These are phyloP conservation scores for Heimioporus sp. DNA, from an alignment of 768 basidiomycete genomes.

Conservation along the genomic window DNA sequence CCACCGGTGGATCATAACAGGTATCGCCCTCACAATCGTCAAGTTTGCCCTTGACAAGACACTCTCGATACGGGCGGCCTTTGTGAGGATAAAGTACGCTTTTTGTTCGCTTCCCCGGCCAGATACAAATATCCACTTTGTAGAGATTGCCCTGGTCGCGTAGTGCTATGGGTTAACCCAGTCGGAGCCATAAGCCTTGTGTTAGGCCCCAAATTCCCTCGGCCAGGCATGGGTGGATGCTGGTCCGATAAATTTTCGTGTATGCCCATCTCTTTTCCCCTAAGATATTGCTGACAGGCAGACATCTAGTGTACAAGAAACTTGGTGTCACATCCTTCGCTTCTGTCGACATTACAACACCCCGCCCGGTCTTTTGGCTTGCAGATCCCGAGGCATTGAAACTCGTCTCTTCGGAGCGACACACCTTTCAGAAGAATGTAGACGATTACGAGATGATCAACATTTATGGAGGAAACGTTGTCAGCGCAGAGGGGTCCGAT, in stretches of 20 bases:
- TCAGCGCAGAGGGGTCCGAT: slow-evolving; percentile 40
- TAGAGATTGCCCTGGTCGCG: slow-evolving; percentile 21
- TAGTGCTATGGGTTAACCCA: slow-evolving; percentile 32
- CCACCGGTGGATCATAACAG: slow-evolving; percentile 7
- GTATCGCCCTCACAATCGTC: slow-evolving; percentile 5
- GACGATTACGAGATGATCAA: slow-evolving; percentile 40
- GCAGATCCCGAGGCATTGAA: slow-evolving; percentile 44
- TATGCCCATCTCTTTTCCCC: slow-evolving; percentile 16
- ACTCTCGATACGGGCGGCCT: slow-evolving; percentile 6
- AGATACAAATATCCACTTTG: background rate
- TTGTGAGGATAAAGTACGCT: slow-evolving; percentile 18
- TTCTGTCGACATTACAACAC: slow-evolving; percentile 32
- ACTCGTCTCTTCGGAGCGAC: slow-evolving; percentile 30
- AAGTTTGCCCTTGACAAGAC: slow-evolving; percentile 7
- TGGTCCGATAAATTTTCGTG: slow-evolving; percentile 36
- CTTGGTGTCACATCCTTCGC: slow-evolving; percentile 40
- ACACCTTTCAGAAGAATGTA: slow-evolving; percentile 40
- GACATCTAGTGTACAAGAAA: slow-evolving; percentile 10
- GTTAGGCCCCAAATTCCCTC: slow-evolving; percentile 34
- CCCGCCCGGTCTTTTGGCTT: slow-evolving; percentile 39
- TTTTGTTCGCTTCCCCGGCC: too few species aligned
- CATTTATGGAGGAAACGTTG: slow-evolving; percentile 46
- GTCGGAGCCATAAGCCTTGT: slow-evolving; percentile 26
- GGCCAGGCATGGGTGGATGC: slow-evolving; percentile 32
- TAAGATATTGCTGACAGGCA: slow-evolving; percentile 4